A percentile compares a stretch with the other conserved stretches of the same genome.
phyloP scores from a whole-genome alignment of 805 yeast species.

The Spathaspora sp. region DNA sequence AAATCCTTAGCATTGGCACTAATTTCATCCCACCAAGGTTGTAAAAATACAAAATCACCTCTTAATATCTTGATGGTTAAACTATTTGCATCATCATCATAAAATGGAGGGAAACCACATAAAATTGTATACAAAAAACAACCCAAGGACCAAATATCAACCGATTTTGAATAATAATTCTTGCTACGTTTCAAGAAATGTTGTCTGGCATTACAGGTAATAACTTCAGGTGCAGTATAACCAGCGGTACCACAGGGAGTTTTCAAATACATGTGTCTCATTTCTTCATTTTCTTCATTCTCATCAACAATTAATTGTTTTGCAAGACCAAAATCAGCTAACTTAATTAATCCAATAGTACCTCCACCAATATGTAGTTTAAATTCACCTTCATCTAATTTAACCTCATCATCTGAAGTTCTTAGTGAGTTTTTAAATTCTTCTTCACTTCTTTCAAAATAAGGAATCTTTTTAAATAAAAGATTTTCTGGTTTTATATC shows the following conservation, averaged over 20 bases:
- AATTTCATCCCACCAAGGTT: conserved; percentile 91
- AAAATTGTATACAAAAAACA: conserved; percentile 65
- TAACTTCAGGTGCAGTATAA: conserved; percentile 72
- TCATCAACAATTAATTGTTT: conserved; percentile 43
- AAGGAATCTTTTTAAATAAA: conserved; percentile 55
- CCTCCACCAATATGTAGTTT: conserved; percentile 55
- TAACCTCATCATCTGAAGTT: conserved; percentile 54
- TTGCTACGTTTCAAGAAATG: conserved; percentile 18
- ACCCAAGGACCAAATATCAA: conserved; percentile 73
- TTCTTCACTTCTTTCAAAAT: conserved; percentile 34
- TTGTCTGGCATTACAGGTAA: conserved; percentile 25
- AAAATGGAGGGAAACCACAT: conserved; percentile 75
- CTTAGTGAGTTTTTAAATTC: conserved; percentile 31
- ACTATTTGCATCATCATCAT: conserved; percentile 62
- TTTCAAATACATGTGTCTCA: conserved; percentile 33
- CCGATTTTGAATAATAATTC: conserved; percentile 59
- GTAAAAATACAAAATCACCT: conserved; percentile 70
- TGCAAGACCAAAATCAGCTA: conserved; percentile 71
- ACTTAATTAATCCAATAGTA: conserved; percentile 57
- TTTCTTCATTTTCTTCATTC: background rate
- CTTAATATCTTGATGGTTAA: conserved; percentile 64
- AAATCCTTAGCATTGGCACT: conserved; percentile 66
- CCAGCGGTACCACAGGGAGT: conserved; percentile 80
- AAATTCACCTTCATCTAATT: conserved; percentile 61
- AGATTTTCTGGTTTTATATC: conserved; percentile 83